phyloP scores from a whole-genome alignment of 257 asterid genomes.

The Ligustrum vulgare region DNA sequence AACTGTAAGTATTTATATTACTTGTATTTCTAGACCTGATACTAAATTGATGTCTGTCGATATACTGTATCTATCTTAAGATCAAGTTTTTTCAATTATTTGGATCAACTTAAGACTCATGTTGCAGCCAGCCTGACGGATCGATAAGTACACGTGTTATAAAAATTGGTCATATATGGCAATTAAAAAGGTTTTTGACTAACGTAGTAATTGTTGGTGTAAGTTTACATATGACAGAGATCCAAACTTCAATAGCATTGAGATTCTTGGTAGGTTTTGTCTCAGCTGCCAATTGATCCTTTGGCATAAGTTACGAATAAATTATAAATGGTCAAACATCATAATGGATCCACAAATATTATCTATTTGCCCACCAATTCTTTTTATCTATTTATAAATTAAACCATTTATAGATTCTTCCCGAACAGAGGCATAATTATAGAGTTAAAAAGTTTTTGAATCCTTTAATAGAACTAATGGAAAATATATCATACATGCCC shows the following conservation, averaged over 20 bases:
- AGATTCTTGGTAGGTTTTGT: background rate
- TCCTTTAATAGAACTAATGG: background rate
- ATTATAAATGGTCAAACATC: no score
- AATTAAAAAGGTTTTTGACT: background rate
- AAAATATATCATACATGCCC: background rate
- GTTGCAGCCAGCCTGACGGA: background rate
- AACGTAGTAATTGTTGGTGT: background rate
- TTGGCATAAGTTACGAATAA: no score
- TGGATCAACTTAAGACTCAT: background rate
- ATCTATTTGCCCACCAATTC: no score
- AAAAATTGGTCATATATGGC: background rate
- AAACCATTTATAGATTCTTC: no score
- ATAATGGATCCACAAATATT: no score
- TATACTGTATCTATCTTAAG: background rate
- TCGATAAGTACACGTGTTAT: background rate
- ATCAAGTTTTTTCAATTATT: background rate
- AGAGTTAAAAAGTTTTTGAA: background rate
- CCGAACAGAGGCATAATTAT: background rate
- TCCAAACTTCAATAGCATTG: background rate
- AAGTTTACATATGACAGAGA: background rate
- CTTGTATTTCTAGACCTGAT: background rate
- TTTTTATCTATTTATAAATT: no score
- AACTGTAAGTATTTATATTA: no score
- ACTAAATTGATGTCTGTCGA: background rate
- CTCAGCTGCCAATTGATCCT: background rate